Conservation (phyloP, 352 stramenopile species). For the Phytophthora agathidicida region DNA sequence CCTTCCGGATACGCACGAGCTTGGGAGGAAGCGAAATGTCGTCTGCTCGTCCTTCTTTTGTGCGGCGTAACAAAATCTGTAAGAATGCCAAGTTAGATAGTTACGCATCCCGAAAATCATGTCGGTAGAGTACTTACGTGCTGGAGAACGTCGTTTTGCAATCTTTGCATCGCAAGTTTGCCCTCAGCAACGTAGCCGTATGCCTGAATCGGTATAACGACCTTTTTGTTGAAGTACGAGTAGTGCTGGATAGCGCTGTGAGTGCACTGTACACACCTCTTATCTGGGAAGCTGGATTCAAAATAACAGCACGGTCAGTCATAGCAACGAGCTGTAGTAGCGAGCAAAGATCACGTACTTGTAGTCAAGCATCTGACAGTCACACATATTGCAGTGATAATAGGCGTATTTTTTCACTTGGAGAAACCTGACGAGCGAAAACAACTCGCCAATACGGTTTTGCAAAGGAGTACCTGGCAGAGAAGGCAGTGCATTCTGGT, state of each 20-base stretch:
- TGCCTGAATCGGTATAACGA: slow-evolving; percentile 98
- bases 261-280: slow-evolving; percentile 92
- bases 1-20: slow-evolving; percentile 87
- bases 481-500: background rate
- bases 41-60: slow-evolving; percentile 97
- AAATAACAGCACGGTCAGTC: slow-evolving; percentile 13
- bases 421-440: slow-evolving; percentile 98
- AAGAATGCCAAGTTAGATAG: slow-evolving; percentile 4
- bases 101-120: background rate
- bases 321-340: slow-evolving; percentile 7
- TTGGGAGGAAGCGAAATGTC: slow-evolving; percentile 93
- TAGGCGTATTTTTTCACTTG: slow-evolving; percentile 97
- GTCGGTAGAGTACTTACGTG: slow-evolving; percentile 59
- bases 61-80: slow-evolving; percentile 96
- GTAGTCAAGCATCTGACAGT: slow-evolving; percentile 97
- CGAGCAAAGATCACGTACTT: slow-evolving; percentile 60
- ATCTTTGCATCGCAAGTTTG: slow-evolving; percentile 94
- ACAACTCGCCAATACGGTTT: slow-evolving; percentile 95
- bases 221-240: slow-evolving; percentile 98
- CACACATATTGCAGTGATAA: slow-evolving; percentile 97
- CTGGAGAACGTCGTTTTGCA: slow-evolving; percentile 94
- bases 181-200: slow-evolving; percentile 94
- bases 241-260: slow-evolving; percentile 97
- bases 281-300: slow-evolving; percentile 60
- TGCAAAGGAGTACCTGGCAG: slow-evolving; percentile 92